Base-by-base conservation (phyloP, 345 rosid species). In the Aegle marmelos region DNA sequence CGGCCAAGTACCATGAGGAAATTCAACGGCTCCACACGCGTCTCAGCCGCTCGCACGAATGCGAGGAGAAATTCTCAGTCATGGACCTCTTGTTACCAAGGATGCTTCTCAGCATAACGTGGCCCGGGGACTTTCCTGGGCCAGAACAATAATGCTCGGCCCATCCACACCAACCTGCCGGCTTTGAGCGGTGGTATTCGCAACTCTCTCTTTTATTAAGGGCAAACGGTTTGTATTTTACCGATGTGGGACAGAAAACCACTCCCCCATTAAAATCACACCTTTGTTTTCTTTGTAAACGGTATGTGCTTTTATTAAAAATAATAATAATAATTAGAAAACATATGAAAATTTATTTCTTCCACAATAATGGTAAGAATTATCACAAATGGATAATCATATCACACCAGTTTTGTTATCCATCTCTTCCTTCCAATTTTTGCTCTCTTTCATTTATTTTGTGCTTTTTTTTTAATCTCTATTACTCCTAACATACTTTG, bases 111-210 rank as follows among this genome's bases (percentile, higher is more conserved):
- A 77, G 71, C 83, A 48, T 70, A 0, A 1, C 0, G 0, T 1
- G 80, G 63, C 77, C 77, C 56, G 66, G 74, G 75, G 75, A 67
- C 64, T 73, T 77, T 67, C 75, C 75, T 48, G 60, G n/a, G 71
- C 78, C 27, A 1, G 0, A 4, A 5, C 10, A 31, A 22, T 2
- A 0, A 0, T 16, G 9, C 0, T 0, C 0, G 14, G 61, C 76
- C 83, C 83, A 53, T 2, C 9, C 33, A 77, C 41, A 37, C 2
- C 61, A 10, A 9, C 28, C 9, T 0, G 17, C 7, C 25, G 1
- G 0, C 6, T 25, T 48, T 1, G 11, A 1, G n/a, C n/a, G 39
- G n/a, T n/a, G n/a, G 0, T 0, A 2, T 5, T 5, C 4, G 2
- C 4, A 1, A 1, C 5, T 0, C 22, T 5, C 5, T 19, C 0